Evolutionary conservation across 495 filamentous ascomycete genomes (phyloP), one percentile per base, ranked within the genome.

Genomic region (Aspergillus sparsus): DNA sequence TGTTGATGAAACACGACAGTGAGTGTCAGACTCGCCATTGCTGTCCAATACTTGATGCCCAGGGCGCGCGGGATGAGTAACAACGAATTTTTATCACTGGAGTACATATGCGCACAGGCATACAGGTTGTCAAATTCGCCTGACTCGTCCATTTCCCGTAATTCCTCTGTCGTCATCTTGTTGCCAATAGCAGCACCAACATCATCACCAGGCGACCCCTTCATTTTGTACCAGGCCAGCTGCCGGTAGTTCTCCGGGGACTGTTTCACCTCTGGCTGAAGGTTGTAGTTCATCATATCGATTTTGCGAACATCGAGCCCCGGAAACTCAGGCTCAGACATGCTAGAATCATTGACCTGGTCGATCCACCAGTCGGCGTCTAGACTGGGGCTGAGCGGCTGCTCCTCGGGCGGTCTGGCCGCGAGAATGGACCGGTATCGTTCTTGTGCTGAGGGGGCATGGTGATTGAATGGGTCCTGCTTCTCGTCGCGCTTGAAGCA

Each of bases 11-110:
- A 76, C 11, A 87, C 79, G 39, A 89, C 82, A 8, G 76, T 81
- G 55, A 89, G 82, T 35, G 78, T 85, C 46, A 91, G 67, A 56
- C 80, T 87, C 6, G 83, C 84, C 67, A 87, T 85, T 37, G 76
- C 80, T 11, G 79, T 65, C 49, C 79, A 75, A 57, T 75, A 67
- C 5, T 79, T 82, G 36, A 84, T 80, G 0, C 82, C 83, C 7
- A 87, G 60, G 6, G 87, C 80, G 39, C 89, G 85, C 4, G 79
- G 76, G 36, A 86, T 76, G 70, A 89, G 75, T 64, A 88, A 75
- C 55, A 90, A 69, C 0, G 85, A 87, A 67, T 91, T 91, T 42
- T 85, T 80, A 64, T 91, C 88, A 32, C 80, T 82, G 2, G 85
- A 81, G 70, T 85, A 90, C 50, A 88, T 82, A 67, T 90, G 88